Percentiles rank a stretch among this genome's conserved stretches.
Evolutionary conservation across 495 filamentous ascomycete species (phyloP).

Genomic region (Clavariopsis aquatica): DNA sequence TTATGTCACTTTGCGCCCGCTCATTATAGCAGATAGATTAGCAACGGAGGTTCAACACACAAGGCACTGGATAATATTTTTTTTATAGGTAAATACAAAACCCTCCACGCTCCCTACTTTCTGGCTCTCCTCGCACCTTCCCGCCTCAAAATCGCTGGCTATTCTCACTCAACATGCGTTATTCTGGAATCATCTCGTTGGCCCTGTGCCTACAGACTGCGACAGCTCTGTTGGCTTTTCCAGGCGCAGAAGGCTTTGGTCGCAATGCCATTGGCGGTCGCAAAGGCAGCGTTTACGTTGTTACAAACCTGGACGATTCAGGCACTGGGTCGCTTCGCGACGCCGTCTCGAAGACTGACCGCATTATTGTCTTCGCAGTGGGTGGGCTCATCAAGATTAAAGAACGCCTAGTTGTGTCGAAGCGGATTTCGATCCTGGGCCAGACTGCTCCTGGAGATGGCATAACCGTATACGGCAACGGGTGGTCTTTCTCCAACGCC

Average conservation of each 20-base stretch:
- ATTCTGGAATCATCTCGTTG: not conserved
- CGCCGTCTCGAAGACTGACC: slow-evolving; percentile 28
- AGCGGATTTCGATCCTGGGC: slow-evolving; percentile 24
- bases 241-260: slow-evolving; percentile 35
- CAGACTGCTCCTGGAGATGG: slow-evolving; percentile 33
- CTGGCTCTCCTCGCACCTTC: too few relatives aligned
- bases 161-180: not conserved
- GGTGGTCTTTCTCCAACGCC: slow-evolving; percentile 16
- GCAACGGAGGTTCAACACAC: not conserved
- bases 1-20: not conserved
- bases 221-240: slow-evolving; percentile 26
- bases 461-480: slow-evolving; percentile 33
- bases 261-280: slow-evolving; percentile 30
- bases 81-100: too few relatives aligned
- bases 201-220: not conserved
- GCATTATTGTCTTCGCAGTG: slow-evolving; percentile 30
- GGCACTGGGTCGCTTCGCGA: slow-evolving; percentile 33
- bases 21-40: not conserved
- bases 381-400: slow-evolving; percentile 28
- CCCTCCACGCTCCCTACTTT: too few relatives aligned
- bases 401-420: slow-evolving; percentile 19
- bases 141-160: too few relatives aligned
- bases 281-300: slow-evolving; percentile 28
- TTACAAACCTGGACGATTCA: slow-evolving; percentile 31
- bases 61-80: not conserved